Evolutionary conservation across 768 basidiomycete species (phyloP).

Genomic region (Myochromella boudieri): DNA sequence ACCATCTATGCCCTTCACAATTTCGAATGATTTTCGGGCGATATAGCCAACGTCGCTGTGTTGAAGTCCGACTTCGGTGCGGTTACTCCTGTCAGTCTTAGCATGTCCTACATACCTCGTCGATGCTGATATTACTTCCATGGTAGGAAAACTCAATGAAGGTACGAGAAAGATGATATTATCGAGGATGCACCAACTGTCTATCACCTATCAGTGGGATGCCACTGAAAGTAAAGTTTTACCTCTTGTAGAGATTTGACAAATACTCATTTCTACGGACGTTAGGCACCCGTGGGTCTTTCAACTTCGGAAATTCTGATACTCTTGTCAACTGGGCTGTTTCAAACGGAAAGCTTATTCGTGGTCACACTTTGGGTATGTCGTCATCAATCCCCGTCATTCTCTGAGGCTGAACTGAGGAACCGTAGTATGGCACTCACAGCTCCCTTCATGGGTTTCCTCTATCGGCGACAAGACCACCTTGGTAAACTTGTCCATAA

Average conservation of each 20-base stretch:
- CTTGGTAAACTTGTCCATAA: conserved; percentile 24
- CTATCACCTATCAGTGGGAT: conserved; percentile 29
- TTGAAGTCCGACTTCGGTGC: conserved; percentile 35
- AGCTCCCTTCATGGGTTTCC: conserved; percentile 45
- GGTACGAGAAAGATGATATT: conserved; percentile 16
- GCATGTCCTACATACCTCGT: too few relatives aligned
- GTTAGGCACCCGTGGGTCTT: conserved; percentile 26
- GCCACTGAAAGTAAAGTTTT: conserved; percentile 31
- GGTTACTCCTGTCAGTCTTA: conserved; percentile 34
- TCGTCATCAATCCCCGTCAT: neutral
- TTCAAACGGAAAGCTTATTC: conserved; percentile 38
- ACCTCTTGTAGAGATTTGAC: neutral
- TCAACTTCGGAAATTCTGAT: conserved; percentile 32
- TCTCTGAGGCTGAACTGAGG: neutral
- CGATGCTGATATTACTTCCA: neutral
- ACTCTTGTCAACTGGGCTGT: conserved; percentile 41
- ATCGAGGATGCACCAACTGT: neutral
- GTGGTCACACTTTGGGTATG: conserved; percentile 39
- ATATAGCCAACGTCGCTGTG: conserved; percentile 28
- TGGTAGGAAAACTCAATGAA: conserved; percentile 40
- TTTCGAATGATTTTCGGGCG: neutral
- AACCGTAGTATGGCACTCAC: conserved; percentile 26
- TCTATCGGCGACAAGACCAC: conserved; percentile 35
- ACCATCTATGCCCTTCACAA: neutral
- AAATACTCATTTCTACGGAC: neutral